These are phyloP conservation scores for Bothriochloa decipiens DNA, from an alignment of 176 grass and related monocot genomes.

Conservation along the genomic window DNA sequence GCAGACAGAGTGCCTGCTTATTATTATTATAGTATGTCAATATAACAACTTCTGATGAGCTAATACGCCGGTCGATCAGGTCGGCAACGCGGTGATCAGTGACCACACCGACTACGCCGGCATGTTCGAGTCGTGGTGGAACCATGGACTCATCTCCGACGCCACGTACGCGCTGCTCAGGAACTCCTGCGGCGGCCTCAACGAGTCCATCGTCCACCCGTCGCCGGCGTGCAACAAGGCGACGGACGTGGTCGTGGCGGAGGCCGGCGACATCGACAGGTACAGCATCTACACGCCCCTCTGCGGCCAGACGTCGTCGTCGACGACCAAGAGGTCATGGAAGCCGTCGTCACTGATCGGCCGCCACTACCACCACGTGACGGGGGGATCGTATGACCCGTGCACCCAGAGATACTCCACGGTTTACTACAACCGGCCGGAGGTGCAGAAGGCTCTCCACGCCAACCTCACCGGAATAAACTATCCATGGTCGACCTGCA, in stretches of 20 bases:
- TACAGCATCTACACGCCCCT: constrained; percentile 59
- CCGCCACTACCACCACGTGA: constrained; percentile 4
- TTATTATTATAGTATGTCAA: too few relatives aligned
- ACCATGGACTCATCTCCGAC: constrained; percentile 60
- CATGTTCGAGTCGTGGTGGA: constrained; percentile 64
- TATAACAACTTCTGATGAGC: too few relatives aligned
- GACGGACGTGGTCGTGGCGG: background rate
- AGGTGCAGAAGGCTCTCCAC: constrained; percentile 39
- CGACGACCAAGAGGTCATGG: background rate
- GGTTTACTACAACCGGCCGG: constrained; percentile 28
- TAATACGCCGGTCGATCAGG: background rate
- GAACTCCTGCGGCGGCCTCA: background rate
- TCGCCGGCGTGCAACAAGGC: constrained; percentile 33
- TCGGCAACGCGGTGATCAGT: constrained; percentile 57
- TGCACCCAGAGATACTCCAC: background rate
- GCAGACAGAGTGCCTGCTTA: too few relatives aligned
- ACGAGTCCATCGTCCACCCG: constrained; percentile 38
- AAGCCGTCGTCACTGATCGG: background rate
- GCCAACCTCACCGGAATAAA: constrained; percentile 26
- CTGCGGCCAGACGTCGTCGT: constrained; percentile 10
- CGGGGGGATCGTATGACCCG: constrained; percentile 11
- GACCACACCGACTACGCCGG: constrained; percentile 37
- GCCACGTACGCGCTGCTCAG: constrained; percentile 28
- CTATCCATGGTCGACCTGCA: constrained; percentile 20
- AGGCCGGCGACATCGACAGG: constrained; percentile 52